Evolutionary conservation across 2,329 filamentous ascomycete genomes (phyloP), one percentile per base, ranked within the genome.

Genomic region (Ceratocystis lukuohia): DNA sequence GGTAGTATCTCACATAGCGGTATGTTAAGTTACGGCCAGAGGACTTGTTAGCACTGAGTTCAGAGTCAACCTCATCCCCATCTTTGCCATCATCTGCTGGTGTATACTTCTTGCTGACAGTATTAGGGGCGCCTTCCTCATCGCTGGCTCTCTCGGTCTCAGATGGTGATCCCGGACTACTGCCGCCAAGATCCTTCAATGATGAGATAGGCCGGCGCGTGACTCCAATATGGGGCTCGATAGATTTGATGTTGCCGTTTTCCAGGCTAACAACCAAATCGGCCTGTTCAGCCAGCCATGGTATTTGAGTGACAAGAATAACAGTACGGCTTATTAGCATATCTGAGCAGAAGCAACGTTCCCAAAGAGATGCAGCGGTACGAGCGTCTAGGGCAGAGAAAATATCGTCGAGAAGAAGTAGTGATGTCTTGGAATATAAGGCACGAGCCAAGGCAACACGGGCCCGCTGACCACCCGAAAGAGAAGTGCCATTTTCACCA

Each of bases 351-450:
- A 86, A 85, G 69, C 80, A 84, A 65, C 79, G 75, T 67, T 82
- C 78, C 79, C 82, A 85, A 1, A 86, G 76, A 2, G 77, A 75
- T 17, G 80, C 79, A 0, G 80, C 79, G 0, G 83, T 85, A 69
- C 83, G 82, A 20, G 82, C 78, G 70, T 85, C 83, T 0, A 85
- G 75, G 0, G 83, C 83, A 0, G 82, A 82, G 69, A 85, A 83
- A 2, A 84, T 77, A 67, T 85, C 83, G 69, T 85, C 83, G 1
- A 85, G 77, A 0, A 85, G 74, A 25, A 85, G 74, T 1, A 84
- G 75, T 1, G 80, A 75, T 0, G 82, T 78, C 65, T 79, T 80
- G 1, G 82, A 84, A 71, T 85, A 85, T 1, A 85, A 71, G 5
- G 82, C 80, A 66, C 83, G 76, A 1, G 83, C 83, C 44, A 85